Conservation (phyloP, 345 rosid genomes). For the Psidium friedrichsthalianum region DNA sequence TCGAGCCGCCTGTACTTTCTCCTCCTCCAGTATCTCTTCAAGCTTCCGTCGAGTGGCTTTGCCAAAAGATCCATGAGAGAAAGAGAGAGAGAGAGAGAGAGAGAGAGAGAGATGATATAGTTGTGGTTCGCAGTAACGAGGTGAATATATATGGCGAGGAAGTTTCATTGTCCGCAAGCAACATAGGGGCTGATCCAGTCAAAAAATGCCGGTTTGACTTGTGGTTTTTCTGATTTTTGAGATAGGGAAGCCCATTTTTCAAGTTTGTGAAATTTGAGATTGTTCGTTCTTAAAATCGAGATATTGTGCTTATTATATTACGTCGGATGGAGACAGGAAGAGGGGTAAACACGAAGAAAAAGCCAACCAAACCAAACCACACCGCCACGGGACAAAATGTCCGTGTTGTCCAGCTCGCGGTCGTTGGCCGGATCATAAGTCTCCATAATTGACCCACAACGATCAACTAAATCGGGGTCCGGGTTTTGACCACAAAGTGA, state of each 20-base stretch:
- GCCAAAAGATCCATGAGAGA: neutral
- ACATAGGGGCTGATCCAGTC: neutral
- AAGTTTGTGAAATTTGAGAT: neutral
- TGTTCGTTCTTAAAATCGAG: neutral
- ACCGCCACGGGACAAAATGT: neutral
- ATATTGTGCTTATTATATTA: neutral
- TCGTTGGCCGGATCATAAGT: neutral
- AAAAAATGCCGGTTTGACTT: neutral
- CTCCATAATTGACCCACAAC: neutral
- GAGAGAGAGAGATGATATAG: neutral
- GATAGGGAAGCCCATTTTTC: neutral
- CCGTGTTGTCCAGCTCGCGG: neutral
- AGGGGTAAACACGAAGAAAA: neutral
- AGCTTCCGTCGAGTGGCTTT: neutral
- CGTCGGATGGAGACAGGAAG: neutral
- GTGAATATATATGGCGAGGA: neutral
- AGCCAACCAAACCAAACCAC: neutral
- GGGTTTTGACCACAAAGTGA: neutral
- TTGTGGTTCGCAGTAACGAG: neutral
- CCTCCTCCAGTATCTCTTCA: conserved; percentile 4
- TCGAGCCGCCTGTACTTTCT: conserved; percentile 1
- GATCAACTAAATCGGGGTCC: neutral
- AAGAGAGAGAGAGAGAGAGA: neutral
- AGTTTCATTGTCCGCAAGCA: neutral
- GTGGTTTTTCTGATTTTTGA: neutral